Conservation (phyloP, 2,329 filamentous ascomycete species). For the Xylariaceae sp. region DNA sequence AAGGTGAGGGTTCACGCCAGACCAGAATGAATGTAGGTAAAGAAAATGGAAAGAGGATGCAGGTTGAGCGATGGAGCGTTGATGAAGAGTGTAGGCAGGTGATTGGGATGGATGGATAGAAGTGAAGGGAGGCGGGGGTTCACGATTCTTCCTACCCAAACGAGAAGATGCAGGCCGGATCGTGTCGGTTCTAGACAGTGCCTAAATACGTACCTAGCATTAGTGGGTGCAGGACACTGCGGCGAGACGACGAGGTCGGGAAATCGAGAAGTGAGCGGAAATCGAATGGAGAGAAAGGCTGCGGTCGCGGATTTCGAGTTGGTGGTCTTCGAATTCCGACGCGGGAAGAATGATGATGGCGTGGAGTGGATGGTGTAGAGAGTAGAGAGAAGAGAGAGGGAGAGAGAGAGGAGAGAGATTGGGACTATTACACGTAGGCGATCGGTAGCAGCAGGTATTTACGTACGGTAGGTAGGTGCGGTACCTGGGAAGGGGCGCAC, state of each 20-base stretch:
- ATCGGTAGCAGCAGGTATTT: conserved; percentile 9
- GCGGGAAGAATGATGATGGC: conserved; percentile 15
- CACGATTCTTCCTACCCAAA: conserved; percentile 13
- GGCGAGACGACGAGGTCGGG: not conserved
- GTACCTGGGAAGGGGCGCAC: conserved; percentile 5
- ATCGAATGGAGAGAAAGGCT: conserved; percentile 2
- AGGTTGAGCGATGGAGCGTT: not conserved
- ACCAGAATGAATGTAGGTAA: not conserved
- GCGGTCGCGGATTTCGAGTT: conserved; percentile 15
- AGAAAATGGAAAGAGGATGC: not conserved
- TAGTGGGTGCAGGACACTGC: not conserved
- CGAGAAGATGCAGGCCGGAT: conserved; percentile 9
- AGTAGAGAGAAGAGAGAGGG: conserved; percentile 21
- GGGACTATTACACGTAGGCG: not conserved
- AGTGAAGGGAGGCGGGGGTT: conserved; percentile 3
- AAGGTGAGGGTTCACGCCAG: conserved; percentile 1
- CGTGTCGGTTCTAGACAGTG: conserved; percentile 7
- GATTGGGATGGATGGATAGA: not conserved
- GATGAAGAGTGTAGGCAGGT: not conserved
- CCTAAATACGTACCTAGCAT: not conserved
- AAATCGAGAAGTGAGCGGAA: not conserved
- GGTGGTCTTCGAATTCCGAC: conserved; percentile 18
- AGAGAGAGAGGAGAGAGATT: conserved; percentile 15
- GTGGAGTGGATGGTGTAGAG: conserved; percentile 17
- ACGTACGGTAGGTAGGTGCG: not conserved